These are phyloP conservation scores for Usnea hakonensis DNA, from an alignment of 495 filamentous ascomycete genomes.

Conservation along the genomic window DNA sequence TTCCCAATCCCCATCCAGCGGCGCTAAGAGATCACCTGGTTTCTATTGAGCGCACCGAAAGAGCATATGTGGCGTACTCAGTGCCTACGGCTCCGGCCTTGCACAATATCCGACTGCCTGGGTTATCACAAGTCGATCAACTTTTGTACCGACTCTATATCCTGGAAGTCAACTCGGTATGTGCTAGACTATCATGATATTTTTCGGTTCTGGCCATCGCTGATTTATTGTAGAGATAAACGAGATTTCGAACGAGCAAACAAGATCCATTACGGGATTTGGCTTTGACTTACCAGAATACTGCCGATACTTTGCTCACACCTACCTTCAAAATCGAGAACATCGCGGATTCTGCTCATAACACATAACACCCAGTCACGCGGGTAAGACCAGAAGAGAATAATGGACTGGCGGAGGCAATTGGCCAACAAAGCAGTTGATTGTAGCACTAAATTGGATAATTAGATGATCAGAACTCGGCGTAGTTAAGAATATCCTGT, in stretches of 20 bases:
- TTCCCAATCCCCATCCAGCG: background rate
- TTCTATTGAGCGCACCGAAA: background rate
- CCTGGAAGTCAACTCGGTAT: background rate
- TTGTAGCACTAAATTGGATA: background rate
- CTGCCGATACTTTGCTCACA: background rate
- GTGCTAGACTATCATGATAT: background rate
- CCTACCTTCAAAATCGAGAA: background rate
- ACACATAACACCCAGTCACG: background rate
- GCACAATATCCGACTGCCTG: background rate
- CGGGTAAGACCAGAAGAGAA: background rate
- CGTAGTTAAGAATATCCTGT: background rate
- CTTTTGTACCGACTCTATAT: background rate
- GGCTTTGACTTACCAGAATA: background rate
- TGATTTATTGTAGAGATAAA: background rate
- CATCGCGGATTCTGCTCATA: background rate
- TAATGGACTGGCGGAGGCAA: background rate
- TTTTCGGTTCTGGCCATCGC: background rate
- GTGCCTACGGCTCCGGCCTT: background rate
- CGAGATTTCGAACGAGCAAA: background rate
- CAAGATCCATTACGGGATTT: background rate
- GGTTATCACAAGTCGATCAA: background rate
- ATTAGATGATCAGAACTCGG: background rate
- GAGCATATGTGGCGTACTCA: background rate
- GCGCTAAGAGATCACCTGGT: background rate
- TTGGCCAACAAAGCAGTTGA: background rate